Percentiles rank a stretch among this genome's conserved stretches.
Evolutionary conservation across 2,329 filamentous ascomycete genomes (phyloP).

Genomic region (Aspergillus flavus): DNA sequence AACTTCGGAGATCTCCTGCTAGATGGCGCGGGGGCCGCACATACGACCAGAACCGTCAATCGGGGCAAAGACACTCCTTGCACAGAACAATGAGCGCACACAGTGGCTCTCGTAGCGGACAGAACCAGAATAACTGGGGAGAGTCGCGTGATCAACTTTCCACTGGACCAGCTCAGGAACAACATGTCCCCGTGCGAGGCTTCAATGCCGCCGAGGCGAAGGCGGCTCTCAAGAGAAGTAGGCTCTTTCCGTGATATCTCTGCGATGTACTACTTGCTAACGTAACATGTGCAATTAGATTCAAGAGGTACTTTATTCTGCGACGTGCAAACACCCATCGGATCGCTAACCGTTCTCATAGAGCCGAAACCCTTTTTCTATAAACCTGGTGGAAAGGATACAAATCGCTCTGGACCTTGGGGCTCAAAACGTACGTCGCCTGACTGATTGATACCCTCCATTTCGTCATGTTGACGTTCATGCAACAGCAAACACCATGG

Average conservation of each 20-base stretch:
- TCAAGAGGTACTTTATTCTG: constrained; percentile 30
- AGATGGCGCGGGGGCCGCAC: constrained; percentile 46
- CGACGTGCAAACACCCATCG: background rate
- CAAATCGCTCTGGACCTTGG: constrained; percentile 45
- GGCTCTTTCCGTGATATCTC: background rate
- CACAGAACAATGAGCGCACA: constrained; percentile 37
- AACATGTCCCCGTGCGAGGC: constrained; percentile 45
- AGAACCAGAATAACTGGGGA: constrained; percentile 32
- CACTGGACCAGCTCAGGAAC: constrained; percentile 33
- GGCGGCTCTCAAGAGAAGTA: constrained; percentile 45
- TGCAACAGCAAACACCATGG: constrained; percentile 49
- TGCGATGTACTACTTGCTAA: background rate
- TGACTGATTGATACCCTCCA: background rate
- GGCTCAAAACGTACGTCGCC: constrained; percentile 45
- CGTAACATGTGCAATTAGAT: constrained; percentile 18
- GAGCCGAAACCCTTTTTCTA: constrained; percentile 41
- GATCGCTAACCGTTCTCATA: constrained; percentile 15
- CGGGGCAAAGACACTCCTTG: constrained; percentile 39
- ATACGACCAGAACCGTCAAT: constrained; percentile 39
- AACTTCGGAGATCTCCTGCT: constrained; percentile 1
- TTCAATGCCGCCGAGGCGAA: constrained; percentile 50
- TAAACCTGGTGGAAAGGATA: constrained; percentile 42
- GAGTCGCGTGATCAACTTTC: constrained; percentile 25
- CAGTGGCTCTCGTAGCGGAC: constrained; percentile 34
- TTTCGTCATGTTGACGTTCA: constrained; percentile 11